Evolutionary conservation across 768 basidiomycete genomes (phyloP), one percentile per base, ranked within the genome.

Genomic region (Lactarius sanguifluus): DNA sequence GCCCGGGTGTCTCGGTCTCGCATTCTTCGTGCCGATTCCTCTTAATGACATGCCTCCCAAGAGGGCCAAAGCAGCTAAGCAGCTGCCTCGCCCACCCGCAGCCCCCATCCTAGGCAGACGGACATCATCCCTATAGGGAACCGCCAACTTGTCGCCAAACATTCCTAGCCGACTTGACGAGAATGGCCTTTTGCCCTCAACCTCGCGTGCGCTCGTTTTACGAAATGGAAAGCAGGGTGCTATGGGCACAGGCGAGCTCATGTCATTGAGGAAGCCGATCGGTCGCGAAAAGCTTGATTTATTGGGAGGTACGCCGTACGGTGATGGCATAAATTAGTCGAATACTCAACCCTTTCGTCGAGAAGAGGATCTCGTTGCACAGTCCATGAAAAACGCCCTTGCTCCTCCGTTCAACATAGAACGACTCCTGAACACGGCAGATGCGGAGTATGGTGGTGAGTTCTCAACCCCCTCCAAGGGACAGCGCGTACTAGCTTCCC

Each of bases 271-370:
- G 30, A 89, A 82, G 72, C 83, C 91, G 68, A 86, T 82, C 58
- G 92, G 92, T 1, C 82, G 89, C 72, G 91, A 92, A 76, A 92
- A 92, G 72, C 80, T 94, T 36, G 90, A 91, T 74, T 81, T 92
- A 30, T 77, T 92, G 36, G 89, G 89, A 70, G 90, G 92, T 90
- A 72, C 65, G 78, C 76, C 40, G 30, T 45, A 41, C 47, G 45
- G 40, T 56, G 55, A 52, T 69, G 66, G 65, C 65, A 70, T 55
- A 45, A 62, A 64, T 62, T 25, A 30, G 23, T 55, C 41, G 40
- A 30, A 36, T 23, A 54, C 59, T 25, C 41, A 64, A 56, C 28
- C 43, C 54, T 57, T 60, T 65, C n/a, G 69, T 61, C 55, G 40
- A 59, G 50, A 59, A 92, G 90, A 90, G 85, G 89, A 91, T 73